A percentile compares a stretch with the other conserved stretches of the same genome.
phyloP scores from a whole-genome alignment of 2,329 filamentous ascomycete genomes.

The Ceratocystis alfenasii region DNA sequence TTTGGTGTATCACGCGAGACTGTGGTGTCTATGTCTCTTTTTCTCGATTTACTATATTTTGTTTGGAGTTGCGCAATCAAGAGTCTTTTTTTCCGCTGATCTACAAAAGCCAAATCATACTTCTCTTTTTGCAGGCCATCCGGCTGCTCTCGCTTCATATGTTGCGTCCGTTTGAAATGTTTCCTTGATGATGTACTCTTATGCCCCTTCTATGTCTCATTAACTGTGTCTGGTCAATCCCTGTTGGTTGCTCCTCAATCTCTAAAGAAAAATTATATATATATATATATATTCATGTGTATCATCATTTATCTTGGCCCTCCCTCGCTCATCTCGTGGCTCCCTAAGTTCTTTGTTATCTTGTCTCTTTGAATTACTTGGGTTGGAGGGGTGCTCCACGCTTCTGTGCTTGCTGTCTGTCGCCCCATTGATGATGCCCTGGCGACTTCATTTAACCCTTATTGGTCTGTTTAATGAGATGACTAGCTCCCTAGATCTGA shows the following conservation, averaged over 20 bases:
- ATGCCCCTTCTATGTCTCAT: background rate
- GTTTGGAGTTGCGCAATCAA: slow-evolving; percentile 1
- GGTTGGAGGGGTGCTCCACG: no score
- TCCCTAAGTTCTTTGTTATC: background rate
- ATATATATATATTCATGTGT: background rate
- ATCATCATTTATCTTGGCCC: background rate
- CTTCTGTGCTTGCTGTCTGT: no score
- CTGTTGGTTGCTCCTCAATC: background rate
- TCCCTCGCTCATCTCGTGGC: background rate
- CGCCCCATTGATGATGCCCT: no score
- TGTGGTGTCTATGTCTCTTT: background rate
- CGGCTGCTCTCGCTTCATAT: background rate
- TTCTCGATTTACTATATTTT: background rate
- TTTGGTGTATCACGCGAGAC: background rate
- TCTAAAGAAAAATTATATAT: no score
- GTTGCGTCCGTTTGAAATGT: background rate
- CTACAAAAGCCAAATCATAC: slow-evolving; percentile 4
- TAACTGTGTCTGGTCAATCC: background rate
- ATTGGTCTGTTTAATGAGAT: no score
- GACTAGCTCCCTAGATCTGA: no score
- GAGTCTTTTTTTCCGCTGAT: slow-evolving; percentile 4
- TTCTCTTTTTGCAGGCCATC: background rate
- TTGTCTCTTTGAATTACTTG: no score
- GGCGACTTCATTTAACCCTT: no score
- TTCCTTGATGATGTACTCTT: slow-evolving; percentile 8